Percentiles rank a stretch among this genome's conserved stretches.
Evolutionary conservation across 352 stramenopile species (phyloP).

Genomic region (Plasmopara viticola): DNA sequence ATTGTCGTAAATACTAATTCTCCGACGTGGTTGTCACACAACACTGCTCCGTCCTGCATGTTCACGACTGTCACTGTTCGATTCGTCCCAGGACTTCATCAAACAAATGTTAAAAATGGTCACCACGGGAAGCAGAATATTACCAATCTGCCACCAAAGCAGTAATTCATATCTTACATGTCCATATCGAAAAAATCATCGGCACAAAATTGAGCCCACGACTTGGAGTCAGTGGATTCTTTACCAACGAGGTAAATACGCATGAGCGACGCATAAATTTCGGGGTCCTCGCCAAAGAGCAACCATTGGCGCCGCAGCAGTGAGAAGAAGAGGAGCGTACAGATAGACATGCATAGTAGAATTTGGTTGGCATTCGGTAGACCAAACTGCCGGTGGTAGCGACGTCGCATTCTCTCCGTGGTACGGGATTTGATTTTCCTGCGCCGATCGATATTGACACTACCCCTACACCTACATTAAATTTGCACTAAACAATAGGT

Average conservation of each 20-base stretch:
- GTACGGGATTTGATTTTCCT: too few species aligned
- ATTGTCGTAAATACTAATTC: conserved; percentile 28
- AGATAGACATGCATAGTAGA: conserved; percentile 50
- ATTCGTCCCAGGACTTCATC: conserved; percentile 24
- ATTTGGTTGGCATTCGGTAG: conserved; percentile 85
- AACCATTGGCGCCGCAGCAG: conserved; percentile 63
- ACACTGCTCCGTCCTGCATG: conserved; percentile 24
- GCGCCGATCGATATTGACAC: too few species aligned
- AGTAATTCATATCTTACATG: conserved; percentile 8
- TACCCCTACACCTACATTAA: too few species aligned
- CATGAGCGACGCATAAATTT: conserved; percentile 50
- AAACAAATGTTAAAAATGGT: neutral
- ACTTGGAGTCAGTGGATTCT: conserved; percentile 30
- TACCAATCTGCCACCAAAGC: neutral
- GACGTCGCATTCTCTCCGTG: conserved; percentile 26
- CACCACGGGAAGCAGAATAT: neutral
- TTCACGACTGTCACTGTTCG: conserved; percentile 20
- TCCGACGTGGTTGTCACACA: conserved; percentile 33
- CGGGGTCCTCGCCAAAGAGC: conserved; percentile 36
- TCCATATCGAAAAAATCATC: conserved; percentile 18
- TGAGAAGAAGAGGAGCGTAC: conserved; percentile 51
- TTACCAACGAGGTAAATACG: conserved; percentile 37
- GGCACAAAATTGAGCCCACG: conserved; percentile 54
- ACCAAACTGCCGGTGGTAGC: conserved; percentile 61
- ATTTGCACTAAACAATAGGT: too few species aligned